phyloP scores from a whole-genome alignment of 139 green algal genomes.

The Trebouxia sp. region DNA sequence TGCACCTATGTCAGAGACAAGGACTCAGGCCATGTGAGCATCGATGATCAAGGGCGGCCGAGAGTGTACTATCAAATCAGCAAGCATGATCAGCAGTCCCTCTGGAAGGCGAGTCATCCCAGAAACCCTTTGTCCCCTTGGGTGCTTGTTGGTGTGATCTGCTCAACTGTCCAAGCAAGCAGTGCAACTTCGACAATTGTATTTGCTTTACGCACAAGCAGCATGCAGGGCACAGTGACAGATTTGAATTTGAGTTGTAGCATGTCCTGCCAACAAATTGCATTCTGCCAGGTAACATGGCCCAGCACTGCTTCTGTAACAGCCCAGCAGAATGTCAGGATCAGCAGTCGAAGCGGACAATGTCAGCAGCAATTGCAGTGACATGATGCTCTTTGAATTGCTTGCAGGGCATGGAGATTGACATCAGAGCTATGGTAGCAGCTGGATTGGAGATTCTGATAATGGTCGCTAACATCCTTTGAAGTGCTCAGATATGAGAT shows the following conservation, averaged over 20 bases:
- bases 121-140: background rate
- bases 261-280: too few species aligned
- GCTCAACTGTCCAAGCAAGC: too few species aligned
- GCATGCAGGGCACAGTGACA: too few species aligned
- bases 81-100: conserved; percentile 34
- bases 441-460: conserved; percentile 48
- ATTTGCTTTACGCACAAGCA: too few species aligned
- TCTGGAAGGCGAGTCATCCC: conserved; percentile 46
- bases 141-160: background rate
- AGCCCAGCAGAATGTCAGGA: too few species aligned
- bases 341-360: too few species aligned
- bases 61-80: conserved; percentile 53
- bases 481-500: background rate
- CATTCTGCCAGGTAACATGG: too few species aligned
- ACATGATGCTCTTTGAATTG: too few species aligned
- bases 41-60: conserved; percentile 39
- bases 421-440: conserved; percentile 46
- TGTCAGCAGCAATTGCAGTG: too few species aligned
- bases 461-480: conserved; percentile 16
- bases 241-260: too few species aligned
- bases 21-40: conserved; percentile 36
- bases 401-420: conserved; percentile 14
- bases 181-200: too few species aligned
- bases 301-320: too few species aligned
- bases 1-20: conserved; percentile 45